Evolutionary conservation across 2,329 filamentous ascomycete genomes (phyloP).

Genomic region (Penicillium rolfsii): DNA sequence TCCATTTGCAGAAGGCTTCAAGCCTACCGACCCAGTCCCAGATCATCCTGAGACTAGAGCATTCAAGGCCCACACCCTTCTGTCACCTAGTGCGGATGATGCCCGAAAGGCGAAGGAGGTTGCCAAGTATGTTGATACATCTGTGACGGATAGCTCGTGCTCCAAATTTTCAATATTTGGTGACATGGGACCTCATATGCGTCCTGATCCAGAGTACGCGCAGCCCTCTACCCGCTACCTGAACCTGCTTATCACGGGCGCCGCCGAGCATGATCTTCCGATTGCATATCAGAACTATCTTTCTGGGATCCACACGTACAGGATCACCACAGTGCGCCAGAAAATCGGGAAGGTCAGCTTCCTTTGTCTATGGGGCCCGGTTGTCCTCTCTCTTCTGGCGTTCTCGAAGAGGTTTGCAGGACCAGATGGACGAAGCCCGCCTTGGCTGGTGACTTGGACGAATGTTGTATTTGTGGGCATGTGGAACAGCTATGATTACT

Average conservation of each 20-base stretch:
- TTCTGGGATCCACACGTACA: constrained; percentile 69
- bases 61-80: constrained; percentile 85
- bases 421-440: constrained; percentile 67
- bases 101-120: constrained; percentile 23
- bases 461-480: constrained; percentile 59
- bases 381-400: constrained; percentile 59
- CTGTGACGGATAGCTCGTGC: not conserved
- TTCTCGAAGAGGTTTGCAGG: constrained; percentile 57
- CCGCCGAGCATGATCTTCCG: constrained; percentile 77
- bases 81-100: constrained; percentile 60
- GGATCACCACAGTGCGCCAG: constrained; percentile 68
- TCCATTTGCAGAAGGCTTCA: constrained; percentile 59
- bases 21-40: constrained; percentile 61
- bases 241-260: constrained; percentile 76
- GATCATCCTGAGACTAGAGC: constrained; percentile 63
- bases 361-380: constrained; percentile 60
- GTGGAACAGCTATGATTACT: constrained; percentile 67
- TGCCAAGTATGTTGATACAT: not conserved
- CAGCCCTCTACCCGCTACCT: constrained; percentile 85
- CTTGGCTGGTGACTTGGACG: constrained; percentile 63
- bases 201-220: constrained; percentile 71
- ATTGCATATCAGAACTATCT: constrained; percentile 77
- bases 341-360: constrained; percentile 67
- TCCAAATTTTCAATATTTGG: constrained; percentile 20
- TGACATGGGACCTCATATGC: constrained; percentile 49